Percentiles rank a stretch among this genome's conserved stretches.
Conservation (phyloP, 768 basidiomycete genomes). For the Leccinellum albellum region DNA sequence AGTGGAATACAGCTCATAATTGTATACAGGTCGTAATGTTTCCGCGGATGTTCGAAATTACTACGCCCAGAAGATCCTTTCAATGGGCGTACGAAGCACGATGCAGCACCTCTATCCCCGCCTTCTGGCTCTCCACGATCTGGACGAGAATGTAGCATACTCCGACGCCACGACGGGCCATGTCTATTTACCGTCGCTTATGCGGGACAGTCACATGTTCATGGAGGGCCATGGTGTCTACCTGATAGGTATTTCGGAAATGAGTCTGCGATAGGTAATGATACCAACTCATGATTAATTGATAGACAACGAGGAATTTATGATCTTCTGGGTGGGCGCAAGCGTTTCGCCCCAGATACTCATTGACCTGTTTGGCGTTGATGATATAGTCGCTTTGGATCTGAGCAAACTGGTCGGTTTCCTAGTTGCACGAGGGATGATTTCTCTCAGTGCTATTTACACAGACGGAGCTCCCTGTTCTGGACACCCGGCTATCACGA, state of each 20-base stretch:
- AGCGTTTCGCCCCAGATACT: conserved; percentile 80
- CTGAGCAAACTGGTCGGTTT: conserved; percentile 55
- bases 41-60: conserved; percentile 93
- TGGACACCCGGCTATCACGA: conserved; percentile 71
- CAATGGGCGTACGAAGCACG: conserved; percentile 62
- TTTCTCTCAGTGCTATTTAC: conserved; percentile 7
- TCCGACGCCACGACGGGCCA: conserved; percentile 57
- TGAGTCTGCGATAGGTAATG: conserved; percentile 11
- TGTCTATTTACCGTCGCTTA: conserved; percentile 66
- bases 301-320: conserved; percentile 82
- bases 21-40: conserved; percentile 67
- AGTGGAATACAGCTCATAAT: conserved; percentile 4
- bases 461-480: conserved; percentile 65
- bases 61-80: conserved; percentile 70
- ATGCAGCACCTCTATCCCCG: conserved; percentile 86
- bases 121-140: conserved; percentile 82
- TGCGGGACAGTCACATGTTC: conserved; percentile 77
- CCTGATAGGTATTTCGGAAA: conserved; percentile 64
- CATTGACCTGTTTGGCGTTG: conserved; percentile 78
- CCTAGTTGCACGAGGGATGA: not conserved
- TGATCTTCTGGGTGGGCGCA: conserved; percentile 88
- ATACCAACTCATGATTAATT: conserved; percentile 5
- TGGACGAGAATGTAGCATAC: conserved; percentile 66
- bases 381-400: conserved; percentile 70
- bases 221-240: conserved; percentile 95